phyloP scores from a whole-genome alignment of 345 rosid genomes.

The Sonneratia caseolaris region DNA sequence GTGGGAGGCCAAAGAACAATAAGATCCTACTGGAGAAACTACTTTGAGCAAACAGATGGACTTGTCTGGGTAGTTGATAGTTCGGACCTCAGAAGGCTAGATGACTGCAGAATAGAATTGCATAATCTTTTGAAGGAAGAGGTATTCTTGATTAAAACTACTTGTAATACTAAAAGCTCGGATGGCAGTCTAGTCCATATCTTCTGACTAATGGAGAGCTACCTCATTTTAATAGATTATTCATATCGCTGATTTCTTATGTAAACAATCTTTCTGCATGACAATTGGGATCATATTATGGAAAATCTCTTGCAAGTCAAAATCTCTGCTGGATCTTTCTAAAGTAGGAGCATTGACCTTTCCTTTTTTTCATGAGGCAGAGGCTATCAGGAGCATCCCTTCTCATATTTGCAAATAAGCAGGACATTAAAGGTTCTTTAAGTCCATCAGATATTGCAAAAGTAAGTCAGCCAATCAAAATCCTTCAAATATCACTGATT shows the following conservation, averaged over 20 bases:
- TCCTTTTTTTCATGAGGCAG: conserved; percentile 26
- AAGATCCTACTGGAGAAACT: conserved; percentile 92
- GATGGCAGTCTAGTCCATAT: not conserved
- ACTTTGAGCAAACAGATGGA: conserved; percentile 97
- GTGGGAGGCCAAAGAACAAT: conserved; percentile 90
- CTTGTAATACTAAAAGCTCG: not conserved
- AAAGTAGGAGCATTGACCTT: not conserved
- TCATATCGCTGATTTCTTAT: not conserved
- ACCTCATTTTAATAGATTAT: not conserved
- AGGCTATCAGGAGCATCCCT: conserved; percentile 88
- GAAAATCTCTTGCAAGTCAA: not conserved
- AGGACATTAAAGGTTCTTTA: conserved; percentile 83
- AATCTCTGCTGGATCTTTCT: not conserved
- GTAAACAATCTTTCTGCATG: not conserved
- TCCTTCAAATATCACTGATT: not conserved
- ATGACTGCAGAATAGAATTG: conserved; percentile 88
- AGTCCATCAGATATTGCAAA: conserved; percentile 75
- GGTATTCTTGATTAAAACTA: conserved; percentile 25
- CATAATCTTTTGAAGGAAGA: conserved; percentile 93
- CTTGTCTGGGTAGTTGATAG: conserved; percentile 94
- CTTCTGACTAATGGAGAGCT: not conserved
- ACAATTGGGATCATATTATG: not conserved
- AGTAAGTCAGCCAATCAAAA: conserved; percentile 23
- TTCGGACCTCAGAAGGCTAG: conserved; percentile 80
- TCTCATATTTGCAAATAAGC: conserved; percentile 80